Evolutionary conservation across 352 stramenopile genomes (phyloP).

Genomic region (Phytophthora meadii): DNA sequence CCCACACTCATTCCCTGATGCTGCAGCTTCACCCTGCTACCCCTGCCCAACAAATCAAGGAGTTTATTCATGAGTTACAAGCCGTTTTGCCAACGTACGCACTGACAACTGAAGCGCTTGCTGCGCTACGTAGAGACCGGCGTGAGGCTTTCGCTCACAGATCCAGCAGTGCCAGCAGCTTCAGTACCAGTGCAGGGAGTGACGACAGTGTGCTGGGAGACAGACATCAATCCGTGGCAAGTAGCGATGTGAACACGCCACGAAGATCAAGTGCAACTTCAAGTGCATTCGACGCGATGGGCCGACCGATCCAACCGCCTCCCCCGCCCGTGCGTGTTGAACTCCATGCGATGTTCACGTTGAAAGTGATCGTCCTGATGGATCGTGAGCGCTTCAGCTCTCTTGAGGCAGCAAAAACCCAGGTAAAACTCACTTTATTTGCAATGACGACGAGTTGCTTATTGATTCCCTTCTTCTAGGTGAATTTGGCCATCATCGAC

Average conservation of each 20-base stretch:
- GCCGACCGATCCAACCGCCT: constrained; percentile 34
- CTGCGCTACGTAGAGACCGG: constrained; percentile 30
- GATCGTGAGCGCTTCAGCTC: constrained; percentile 60
- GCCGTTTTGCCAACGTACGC: constrained; percentile 45
- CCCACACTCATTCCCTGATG: constrained; percentile 58
- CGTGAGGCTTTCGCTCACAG: constrained; percentile 15
- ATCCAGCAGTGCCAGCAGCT: constrained; percentile 40
- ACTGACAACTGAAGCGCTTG: constrained; percentile 32
- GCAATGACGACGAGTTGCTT: background rate
- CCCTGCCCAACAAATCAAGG: constrained; percentile 48
- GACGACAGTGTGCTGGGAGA: constrained; percentile 37
- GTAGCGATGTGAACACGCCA: constrained; percentile 25
- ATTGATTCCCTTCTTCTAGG: constrained; percentile 32
- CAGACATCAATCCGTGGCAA: constrained; percentile 29
- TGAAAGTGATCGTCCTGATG: constrained; percentile 70
- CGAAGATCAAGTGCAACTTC: constrained; percentile 32
- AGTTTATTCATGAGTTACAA: constrained; percentile 49
- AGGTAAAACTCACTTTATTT: constrained; percentile 38
- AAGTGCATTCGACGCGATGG: constrained; percentile 39
- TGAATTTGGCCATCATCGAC: constrained; percentile 74
- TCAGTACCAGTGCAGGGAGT: constrained; percentile 34
- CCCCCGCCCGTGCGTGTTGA: constrained; percentile 46
- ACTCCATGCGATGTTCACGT: constrained; percentile 59
- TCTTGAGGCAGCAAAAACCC: constrained; percentile 64
- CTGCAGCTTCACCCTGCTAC: constrained; percentile 54